Evolutionary conservation across 2,329 filamentous ascomycete species (phyloP), one percentile per base, ranked within the genome.

Genomic region (Colletotrichum gigasporum): DNA sequence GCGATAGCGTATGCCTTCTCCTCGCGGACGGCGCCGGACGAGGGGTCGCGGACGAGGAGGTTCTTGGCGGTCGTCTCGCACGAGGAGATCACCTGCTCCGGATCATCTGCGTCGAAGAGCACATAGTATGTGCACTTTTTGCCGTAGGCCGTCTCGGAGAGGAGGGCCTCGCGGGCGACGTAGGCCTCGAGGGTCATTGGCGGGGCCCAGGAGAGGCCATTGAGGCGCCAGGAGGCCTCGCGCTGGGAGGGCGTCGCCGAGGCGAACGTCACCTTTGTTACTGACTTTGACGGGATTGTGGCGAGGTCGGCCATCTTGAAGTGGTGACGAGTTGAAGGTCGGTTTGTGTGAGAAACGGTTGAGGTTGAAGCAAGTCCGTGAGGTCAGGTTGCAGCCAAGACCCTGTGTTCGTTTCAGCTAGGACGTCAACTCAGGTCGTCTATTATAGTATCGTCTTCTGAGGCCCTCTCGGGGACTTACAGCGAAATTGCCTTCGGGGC

Each of bases 1-100:
- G 74, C 72, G 44, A 80, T 71, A 51, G 71, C 66, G 60, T 73
- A 75, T n/a, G 71, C 73, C 14, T 68, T 68, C 44, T 68, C 71
- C 9, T 71, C 61, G 14, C 69, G 64, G 20, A 72, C 67, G 24
- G 71, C 69, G 59, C 51, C 50, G 65, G 67, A 41, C 20, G 48
- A 42, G 53, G 67, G 69, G 4, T 69, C 57, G 42, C 69, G 69
- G 37, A 72, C 63, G 57, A 75, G 67, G 12, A 74, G 69, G 24
- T 69, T 71, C 59, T 65, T 65, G 22, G 63, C 63, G 44, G 52
- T 57, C 6, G 58, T 51, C n/a, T 65, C 63, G 69, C 77, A 79
- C 59, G 75, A 78, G 6, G 76, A 73, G 16, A 79, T 69, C 52
- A 80, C 65, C 28, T 69, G 69, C 2, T 67, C 53, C 10, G 71